Evolutionary conservation across 257 asterid species (phyloP), one percentile per base, ranked within the genome.

Genomic region (Fraxinus americana): DNA sequence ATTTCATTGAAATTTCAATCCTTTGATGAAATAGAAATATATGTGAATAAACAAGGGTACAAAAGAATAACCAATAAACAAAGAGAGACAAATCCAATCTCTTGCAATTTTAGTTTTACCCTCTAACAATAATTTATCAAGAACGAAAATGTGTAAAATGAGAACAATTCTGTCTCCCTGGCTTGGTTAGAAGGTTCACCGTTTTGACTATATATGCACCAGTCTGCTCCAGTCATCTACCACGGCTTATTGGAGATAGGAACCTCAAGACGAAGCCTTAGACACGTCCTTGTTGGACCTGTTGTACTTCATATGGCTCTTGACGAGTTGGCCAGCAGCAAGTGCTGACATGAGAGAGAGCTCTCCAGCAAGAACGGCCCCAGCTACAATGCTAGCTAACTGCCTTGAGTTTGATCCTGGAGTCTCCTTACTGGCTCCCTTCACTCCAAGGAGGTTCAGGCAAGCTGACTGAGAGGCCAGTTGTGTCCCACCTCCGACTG

Each of bases 271-370:
- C n/a, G 23, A 63, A 25, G 66, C 76, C 8, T 30, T 66, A 4
- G 80, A 5, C 10, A 82, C 77, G 30, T 85, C 83, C 41, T 81
- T 78, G 59, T 25, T 86, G 19, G 89, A 86, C 25, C 89, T 67
- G 35, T 83, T 86, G 79, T 86, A 86, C 71, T 83, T 86, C 89
- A 86, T 86, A 71, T 83, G 89, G 76, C 89, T 86, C 67, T 78
- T 86, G 66, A 86, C 87, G n/a, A 86, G 87, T 50, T 86, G 89
- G 1, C 89, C 89, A 4, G 89, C 89, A 21, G 89, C 76, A 69
- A 86, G n/a, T 1, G 89, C 89, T 0, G 89, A 83, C 89, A 86
- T 81, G 63, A 86, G 83, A 50, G 87, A 86, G 7, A 86, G 84
- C 80, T 86, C 89, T 54, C 87, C 88, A 1, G 88, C 88, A 2